Evolutionary conservation across 2,329 filamentous ascomycete genomes (phyloP).

Genomic region (Penicillium sp.): DNA sequence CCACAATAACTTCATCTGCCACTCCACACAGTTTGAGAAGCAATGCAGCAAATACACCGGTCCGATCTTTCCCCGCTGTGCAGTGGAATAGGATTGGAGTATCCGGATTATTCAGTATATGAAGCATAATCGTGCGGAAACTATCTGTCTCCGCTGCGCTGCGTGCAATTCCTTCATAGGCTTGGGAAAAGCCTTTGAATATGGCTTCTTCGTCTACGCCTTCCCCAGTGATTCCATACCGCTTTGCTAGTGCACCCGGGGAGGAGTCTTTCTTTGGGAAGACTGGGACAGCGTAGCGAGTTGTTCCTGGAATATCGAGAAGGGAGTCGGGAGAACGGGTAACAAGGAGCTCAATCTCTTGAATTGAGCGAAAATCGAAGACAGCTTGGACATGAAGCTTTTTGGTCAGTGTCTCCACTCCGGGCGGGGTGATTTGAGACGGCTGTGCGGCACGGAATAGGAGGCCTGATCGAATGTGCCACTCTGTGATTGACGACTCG

Average conservation of each 20-base stretch:
- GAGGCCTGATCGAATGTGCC: conserved; percentile 52
- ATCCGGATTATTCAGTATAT: conserved; percentile 22
- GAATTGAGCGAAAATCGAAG: conserved; percentile 66
- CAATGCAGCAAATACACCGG: conserved; percentile 68
- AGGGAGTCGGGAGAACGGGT: conserved; percentile 40
- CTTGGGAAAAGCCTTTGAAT: conserved; percentile 48
- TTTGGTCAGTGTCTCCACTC: conserved; percentile 51
- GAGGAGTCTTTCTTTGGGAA: conserved; percentile 32
- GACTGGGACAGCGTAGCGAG: conserved; percentile 63
- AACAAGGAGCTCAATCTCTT: conserved; percentile 37
- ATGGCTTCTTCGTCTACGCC: neutral
- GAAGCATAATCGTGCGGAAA: conserved; percentile 5
- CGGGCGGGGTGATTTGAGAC: conserved; percentile 56
- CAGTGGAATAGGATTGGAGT: conserved; percentile 67
- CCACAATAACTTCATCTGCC: conserved; percentile 57
- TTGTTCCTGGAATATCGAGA: conserved; percentile 49
- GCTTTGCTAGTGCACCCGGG: neutral
- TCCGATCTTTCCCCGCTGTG: conserved; percentile 76
- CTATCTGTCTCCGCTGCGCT: conserved; percentile 45
- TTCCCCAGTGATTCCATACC: neutral
- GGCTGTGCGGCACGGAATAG: conserved; percentile 72
- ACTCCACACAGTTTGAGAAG: conserved; percentile 66
- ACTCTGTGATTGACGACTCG: conserved; percentile 13
- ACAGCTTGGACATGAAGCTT: conserved; percentile 62
- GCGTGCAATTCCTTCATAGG: conserved; percentile 61